Conservation (phyloP, 2,329 filamentous ascomycete species). For the Knoxdaviesia proteae region DNA sequence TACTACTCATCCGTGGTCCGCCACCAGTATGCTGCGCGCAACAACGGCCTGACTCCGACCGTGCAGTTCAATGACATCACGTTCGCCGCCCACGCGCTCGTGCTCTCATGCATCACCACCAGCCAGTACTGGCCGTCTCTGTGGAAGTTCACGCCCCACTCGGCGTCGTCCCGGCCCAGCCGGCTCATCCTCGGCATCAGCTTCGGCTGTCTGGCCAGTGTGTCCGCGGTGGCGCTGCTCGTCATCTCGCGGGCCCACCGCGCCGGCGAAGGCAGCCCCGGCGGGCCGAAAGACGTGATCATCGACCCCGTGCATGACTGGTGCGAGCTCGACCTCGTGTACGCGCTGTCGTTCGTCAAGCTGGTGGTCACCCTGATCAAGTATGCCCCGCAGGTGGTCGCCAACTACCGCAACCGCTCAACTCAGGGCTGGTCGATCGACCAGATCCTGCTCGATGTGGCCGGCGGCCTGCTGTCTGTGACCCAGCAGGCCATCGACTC, state of each 20-base stretch:
- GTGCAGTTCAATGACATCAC: slow-evolving; percentile 78
- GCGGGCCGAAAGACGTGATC: slow-evolving; percentile 7
- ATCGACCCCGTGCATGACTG: slow-evolving; percentile 23
- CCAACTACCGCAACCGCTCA: slow-evolving; percentile 69
- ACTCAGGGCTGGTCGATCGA: slow-evolving; percentile 75
- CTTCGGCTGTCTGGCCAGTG: slow-evolving; percentile 42
- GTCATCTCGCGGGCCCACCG: slow-evolving; percentile 18
- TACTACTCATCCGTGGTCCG: slow-evolving; percentile 63
- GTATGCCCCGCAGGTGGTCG: slow-evolving; percentile 69
- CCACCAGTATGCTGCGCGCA: slow-evolving; percentile 61
- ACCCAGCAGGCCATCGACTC: slow-evolving; percentile 70
- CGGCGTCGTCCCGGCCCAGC: slow-evolving; percentile 32
- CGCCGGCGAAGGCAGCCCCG: neutral
- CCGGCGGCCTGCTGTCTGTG: slow-evolving; percentile 63
- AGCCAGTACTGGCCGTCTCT: slow-evolving; percentile 57
- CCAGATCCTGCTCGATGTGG: slow-evolving; percentile 67
- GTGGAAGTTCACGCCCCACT: slow-evolving; percentile 54
- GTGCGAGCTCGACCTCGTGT: slow-evolving; percentile 42
- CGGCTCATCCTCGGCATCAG: slow-evolving; percentile 47
- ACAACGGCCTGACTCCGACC: slow-evolving; percentile 57
- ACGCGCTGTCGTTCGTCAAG: slow-evolving; percentile 71
- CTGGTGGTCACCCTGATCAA: slow-evolving; percentile 75
- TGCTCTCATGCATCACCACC: slow-evolving; percentile 52
- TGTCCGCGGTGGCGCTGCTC: slow-evolving; percentile 27
- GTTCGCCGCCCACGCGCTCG: slow-evolving; percentile 64